Evolutionary conservation across 202 grass and related monocot genomes (phyloP).

Genomic region (Tripidium arundinaceum): DNA sequence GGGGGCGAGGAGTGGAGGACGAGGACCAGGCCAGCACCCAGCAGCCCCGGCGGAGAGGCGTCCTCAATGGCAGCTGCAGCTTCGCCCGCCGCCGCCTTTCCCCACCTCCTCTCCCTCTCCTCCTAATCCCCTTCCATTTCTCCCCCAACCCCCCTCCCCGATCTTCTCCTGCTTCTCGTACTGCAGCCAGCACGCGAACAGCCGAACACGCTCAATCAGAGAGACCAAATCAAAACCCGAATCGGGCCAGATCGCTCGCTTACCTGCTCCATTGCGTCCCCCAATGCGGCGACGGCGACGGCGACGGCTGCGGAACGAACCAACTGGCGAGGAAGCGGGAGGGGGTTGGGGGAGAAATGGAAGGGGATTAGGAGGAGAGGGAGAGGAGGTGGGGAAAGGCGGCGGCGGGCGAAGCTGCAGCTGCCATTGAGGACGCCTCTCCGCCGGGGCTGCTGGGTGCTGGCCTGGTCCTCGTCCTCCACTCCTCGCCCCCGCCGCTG

Average conservation of each 20-base stretch:
- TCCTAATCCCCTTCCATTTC: conserved; percentile 24
- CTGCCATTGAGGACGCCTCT: conserved; percentile 38
- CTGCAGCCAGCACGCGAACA: background rate
- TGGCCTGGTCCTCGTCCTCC: background rate
- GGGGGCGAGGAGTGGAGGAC: conserved; percentile 9
- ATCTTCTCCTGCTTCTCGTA: conserved; percentile 41
- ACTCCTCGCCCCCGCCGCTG: conserved; percentile 11
- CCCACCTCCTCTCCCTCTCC: conserved; percentile 17
- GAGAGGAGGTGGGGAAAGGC: conserved; percentile 24
- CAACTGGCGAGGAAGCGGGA: background rate
- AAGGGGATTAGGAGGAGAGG: conserved; percentile 24
- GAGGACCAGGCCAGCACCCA: background rate
- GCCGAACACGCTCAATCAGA: background rate
- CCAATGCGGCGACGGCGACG: conserved; percentile 22
- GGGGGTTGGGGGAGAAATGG: background rate
- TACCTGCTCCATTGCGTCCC: conserved; percentile 52
- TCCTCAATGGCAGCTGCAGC: conserved; percentile 44
- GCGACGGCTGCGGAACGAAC: background rate
- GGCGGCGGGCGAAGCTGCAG: conserved; percentile 30
- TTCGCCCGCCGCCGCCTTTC: conserved; percentile 24
- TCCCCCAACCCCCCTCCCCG: conserved; percentile 37
- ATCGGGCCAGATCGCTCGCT: conserved; percentile 33
- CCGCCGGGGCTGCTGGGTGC: background rate
- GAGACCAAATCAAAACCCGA: conserved; percentile 7
- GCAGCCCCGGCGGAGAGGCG: background rate